Base-by-base conservation (phyloP, 163 green algal genomes). In the Scenedesmus sp. region DNA sequence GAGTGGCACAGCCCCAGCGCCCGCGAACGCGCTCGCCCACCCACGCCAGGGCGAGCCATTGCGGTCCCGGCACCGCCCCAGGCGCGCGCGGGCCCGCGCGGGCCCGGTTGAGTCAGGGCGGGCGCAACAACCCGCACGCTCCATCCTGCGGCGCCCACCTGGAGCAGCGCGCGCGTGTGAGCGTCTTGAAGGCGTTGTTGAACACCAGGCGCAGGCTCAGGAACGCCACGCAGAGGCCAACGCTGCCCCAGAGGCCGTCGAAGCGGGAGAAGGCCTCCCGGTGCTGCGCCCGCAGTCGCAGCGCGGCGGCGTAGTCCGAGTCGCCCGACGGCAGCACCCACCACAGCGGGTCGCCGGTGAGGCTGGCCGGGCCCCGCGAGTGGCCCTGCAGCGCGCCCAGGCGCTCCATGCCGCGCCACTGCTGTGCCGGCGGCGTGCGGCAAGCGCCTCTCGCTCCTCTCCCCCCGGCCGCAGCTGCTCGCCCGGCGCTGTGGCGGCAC, bases 121-220 rank as follows among this genome's bases (percentile, higher is more conserved):
- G 39, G 39, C 39, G 10, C 7, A 6, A 47, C 7, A 6, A 6
- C 39, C 10, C 7, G 7, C 10, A 10, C 39, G 39, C 39, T 10
- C 39, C 39, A 47, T 15, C 7, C 39, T 10, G 39, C 39, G 39
- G 39, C 39, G 39, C 71, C 31, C 45, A 80, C 71, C 58, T 80
- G 56, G 26, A 29, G 24, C 7, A 29, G 13, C 48, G 7, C 48
- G 20, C 33, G 20, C 71, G 58, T 28, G 44, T 39, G 0, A 70
- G 13, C 2, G 71, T 58, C n/a, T 29, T 29, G 18, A 80, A 47
- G 1, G 45, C 28, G 14, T 26, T 56, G 28, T 80, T 80, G 24
- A 34, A 80, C 1, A 80, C n/a, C 29, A 72, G 71, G 9, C 71
- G 58, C 33, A 80, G 22, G 44, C 71, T 71, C 28, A 80, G n/a